These are phyloP conservation scores for Boletus reticuloceps DNA, from an alignment of 768 basidiomycete species.

Conservation along the genomic window DNA sequence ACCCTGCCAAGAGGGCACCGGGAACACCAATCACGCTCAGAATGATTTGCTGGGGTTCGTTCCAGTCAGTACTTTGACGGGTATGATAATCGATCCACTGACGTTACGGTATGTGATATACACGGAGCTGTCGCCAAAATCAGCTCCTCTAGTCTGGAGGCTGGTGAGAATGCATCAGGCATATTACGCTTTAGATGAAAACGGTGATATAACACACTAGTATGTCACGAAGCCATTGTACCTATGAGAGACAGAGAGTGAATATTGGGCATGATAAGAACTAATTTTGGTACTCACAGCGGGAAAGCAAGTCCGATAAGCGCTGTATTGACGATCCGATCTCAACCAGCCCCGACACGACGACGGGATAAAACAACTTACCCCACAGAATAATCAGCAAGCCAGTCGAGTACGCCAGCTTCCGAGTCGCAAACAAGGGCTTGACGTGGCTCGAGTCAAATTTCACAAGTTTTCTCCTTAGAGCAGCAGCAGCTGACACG, in stretches of 20 bases:
- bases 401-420: constrained; percentile 49
- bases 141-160: constrained; percentile 60
- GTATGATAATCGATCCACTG: not conserved
- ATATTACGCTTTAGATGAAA: not conserved
- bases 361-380: constrained; percentile 8
- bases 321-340: constrained; percentile 35
- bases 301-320: constrained; percentile 79
- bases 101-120: constrained; percentile 77
- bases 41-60: constrained; percentile 45
- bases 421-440: constrained; percentile 48
- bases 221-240: constrained; percentile 55
- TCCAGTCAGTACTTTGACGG: constrained; percentile 5
- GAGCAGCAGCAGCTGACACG: constrained; percentile 36
- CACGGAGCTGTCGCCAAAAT: constrained; percentile 66
- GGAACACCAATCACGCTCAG: constrained; percentile 56
- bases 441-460: constrained; percentile 44
- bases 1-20: constrained; percentile 54
- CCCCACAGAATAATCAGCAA: constrained; percentile 55
- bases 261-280: not conserved
- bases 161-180: constrained; percentile 31
- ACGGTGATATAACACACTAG: constrained; percentile 34
- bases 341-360: not conserved
- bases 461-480: constrained; percentile 37
- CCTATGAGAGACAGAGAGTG: constrained; percentile 21
- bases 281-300: constrained; percentile 37